Conservation (phyloP, 108 stramenopile genomes). For the Nannochloropsis gaditana region DNA sequence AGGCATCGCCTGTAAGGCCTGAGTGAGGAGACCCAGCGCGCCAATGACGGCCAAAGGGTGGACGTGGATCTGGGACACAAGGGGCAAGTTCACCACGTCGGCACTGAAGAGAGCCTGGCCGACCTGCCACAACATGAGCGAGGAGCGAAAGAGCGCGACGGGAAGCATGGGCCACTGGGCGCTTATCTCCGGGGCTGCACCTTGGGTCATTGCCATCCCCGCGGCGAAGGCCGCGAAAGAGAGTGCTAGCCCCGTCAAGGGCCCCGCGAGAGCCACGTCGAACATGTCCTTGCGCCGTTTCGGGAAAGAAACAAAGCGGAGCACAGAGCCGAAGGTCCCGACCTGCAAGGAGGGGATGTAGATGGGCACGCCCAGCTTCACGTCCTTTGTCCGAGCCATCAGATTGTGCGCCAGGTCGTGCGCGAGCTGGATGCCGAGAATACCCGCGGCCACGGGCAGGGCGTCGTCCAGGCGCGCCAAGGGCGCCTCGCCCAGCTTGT, state of each 20-base stretch:
- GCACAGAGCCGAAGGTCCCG: constrained; percentile 34
- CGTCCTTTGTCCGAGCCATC: constrained; percentile 22
- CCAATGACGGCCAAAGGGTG: constrained; percentile 76
- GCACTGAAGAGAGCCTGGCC: neutral
- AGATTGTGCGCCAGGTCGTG: constrained; percentile 41
- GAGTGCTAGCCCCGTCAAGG: constrained; percentile 24
- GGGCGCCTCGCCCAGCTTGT: neutral
- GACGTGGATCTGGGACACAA: constrained; percentile 33
- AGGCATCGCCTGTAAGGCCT: constrained; percentile 73
- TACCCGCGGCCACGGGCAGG: constrained; percentile 31
- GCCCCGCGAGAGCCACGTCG: constrained; percentile 40
- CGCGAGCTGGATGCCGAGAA: constrained; percentile 33
- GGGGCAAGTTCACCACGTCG: neutral
- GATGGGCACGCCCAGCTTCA: constrained; percentile 33
- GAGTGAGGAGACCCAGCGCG: constrained; percentile 64
- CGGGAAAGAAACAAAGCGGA: constrained; percentile 38
- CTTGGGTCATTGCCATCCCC: constrained; percentile 28
- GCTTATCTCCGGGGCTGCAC: neutral
- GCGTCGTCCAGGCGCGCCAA: neutral
- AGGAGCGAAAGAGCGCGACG: neutral
- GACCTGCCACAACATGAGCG: neutral
- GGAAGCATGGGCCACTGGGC: neutral
- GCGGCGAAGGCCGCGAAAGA: constrained; percentile 31
- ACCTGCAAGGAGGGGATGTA: constrained; percentile 44
- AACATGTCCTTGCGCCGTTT: constrained; percentile 39